Percentiles rank a stretch among this genome's conserved stretches.
Evolutionary conservation across 176 grass and related monocot species (phyloP).

Genomic region (Carex kokanica): DNA sequence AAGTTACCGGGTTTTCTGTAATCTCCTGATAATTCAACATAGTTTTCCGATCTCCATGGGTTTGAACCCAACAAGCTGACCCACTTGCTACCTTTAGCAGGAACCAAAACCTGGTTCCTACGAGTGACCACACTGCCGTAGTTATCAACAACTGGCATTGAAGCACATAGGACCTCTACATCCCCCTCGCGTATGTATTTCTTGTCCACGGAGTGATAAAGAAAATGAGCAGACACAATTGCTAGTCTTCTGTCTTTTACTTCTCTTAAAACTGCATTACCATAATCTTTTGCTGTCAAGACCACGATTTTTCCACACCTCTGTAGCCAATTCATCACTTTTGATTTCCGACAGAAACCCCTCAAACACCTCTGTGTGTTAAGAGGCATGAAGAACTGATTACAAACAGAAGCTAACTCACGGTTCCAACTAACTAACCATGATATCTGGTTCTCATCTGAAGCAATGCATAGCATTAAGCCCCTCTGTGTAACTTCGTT

Average conservation of each 20-base stretch:
- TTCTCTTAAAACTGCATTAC: neutral
- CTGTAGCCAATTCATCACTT: slow-evolving; percentile 39
- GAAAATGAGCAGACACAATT: slow-evolving; percentile 50
- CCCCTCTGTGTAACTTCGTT: neutral
- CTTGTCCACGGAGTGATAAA: slow-evolving; percentile 44
- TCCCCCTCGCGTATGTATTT: neutral
- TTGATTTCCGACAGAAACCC: neutral
- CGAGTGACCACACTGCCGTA: slow-evolving; percentile 21
- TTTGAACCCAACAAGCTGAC: slow-evolving; percentile 46
- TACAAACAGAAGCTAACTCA: slow-evolving; percentile 42
- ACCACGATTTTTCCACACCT: slow-evolving; percentile 31
- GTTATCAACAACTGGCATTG: slow-evolving; percentile 45
- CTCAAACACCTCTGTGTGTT: slow-evolving; percentile 31
- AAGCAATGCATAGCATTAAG: slow-evolving; percentile 43
- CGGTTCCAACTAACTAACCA: slow-evolving; percentile 61
- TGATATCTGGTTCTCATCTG: slow-evolving; percentile 16
- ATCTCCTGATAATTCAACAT: slow-evolving; percentile 49
- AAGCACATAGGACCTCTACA: neutral
- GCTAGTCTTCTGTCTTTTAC: slow-evolving; percentile 11
- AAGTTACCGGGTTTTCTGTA: slow-evolving; percentile 35
- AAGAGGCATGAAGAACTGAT: slow-evolving; percentile 30
- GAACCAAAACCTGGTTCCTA: slow-evolving; percentile 45
- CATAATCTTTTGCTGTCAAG: slow-evolving; percentile 34
- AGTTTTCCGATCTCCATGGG: slow-evolving; percentile 45
- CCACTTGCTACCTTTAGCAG: slow-evolving; percentile 69